Conservation (phyloP, 495 filamentous ascomycete species). For the Thermothielavioides terrestris region DNA sequence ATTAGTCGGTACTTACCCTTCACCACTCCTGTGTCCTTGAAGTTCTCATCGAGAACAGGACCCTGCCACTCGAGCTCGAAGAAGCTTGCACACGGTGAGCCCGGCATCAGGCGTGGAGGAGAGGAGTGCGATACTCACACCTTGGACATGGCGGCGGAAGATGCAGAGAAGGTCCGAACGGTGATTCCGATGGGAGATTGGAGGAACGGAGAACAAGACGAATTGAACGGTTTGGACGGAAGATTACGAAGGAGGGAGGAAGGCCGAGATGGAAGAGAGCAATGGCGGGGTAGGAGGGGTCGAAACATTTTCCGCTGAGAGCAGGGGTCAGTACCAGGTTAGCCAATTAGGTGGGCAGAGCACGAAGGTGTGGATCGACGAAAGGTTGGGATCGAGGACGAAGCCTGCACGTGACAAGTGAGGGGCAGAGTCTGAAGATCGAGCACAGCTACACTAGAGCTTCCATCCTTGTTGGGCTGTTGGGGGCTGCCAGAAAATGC, state of each 20-base stretch:
- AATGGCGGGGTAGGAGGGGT: conserved; percentile 41
- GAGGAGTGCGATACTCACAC: conserved; percentile 20
- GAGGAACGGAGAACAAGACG: conserved; percentile 18
- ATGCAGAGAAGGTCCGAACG: conserved; percentile 25
- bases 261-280: conserved; percentile 31
- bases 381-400: conserved; percentile 8
- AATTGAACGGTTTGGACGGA: conserved; percentile 23
- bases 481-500: neutral
- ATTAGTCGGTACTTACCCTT: conserved; percentile 46
- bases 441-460: neutral
- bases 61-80: conserved; percentile 53
- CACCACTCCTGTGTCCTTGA: conserved; percentile 48
- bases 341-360: conserved; percentile 24
- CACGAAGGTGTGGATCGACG: neutral
- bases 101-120: neutral
- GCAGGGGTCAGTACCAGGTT: conserved; percentile 19
- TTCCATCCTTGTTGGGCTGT: neutral
- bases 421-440: conserved; percentile 8
- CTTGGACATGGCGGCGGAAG: conserved; percentile 25
- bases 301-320: conserved; percentile 29
- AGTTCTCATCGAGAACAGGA: conserved; percentile 48
- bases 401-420: conserved; percentile 18
- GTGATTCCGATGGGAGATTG: conserved; percentile 23
- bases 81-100: conserved; percentile 19
- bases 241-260: conserved; percentile 32